phyloP scores from a whole-genome alignment of 2,329 filamentous ascomycete species.

The Escovopsis sp. region DNA sequence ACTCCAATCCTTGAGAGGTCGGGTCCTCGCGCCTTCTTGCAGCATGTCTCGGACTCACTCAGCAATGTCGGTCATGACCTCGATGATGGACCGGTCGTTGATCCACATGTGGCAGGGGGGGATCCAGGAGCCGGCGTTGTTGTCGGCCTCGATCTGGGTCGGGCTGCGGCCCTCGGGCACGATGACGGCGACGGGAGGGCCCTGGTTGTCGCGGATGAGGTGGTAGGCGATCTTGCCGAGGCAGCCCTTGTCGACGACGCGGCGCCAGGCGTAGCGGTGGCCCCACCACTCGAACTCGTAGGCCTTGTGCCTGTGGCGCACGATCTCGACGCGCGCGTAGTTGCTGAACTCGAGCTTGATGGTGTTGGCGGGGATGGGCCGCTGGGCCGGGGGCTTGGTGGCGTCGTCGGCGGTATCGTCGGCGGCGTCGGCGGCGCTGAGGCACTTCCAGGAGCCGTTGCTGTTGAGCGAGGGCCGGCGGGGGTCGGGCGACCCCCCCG shows the following conservation, averaged over 20 bases:
- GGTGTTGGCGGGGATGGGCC: constrained; percentile 45
- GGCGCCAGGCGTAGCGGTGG: constrained; percentile 69
- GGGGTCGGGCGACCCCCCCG: constrained; percentile 1
- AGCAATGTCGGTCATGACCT: constrained; percentile 62
- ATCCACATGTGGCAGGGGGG: constrained; percentile 87
- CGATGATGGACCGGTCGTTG: constrained; percentile 55
- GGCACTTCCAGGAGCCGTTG: constrained; percentile 5
- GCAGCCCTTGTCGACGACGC: constrained; percentile 52
- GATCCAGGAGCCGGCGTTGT: constrained; percentile 72
- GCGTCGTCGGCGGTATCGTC: constrained; percentile 1
- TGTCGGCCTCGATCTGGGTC: constrained; percentile 56
- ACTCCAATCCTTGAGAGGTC: background rate
- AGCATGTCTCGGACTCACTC: no score
- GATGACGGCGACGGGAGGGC: constrained; percentile 61
- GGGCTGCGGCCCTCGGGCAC: constrained; percentile 64
- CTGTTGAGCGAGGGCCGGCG: constrained; percentile 5
- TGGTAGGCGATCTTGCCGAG: constrained; percentile 61
- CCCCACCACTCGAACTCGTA: constrained; percentile 97
- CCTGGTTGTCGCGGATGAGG: constrained; percentile 52
- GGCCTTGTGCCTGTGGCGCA: constrained; percentile 53
- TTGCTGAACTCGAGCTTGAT: constrained; percentile 93
- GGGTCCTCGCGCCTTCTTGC: no score
- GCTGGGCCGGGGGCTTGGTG: constrained; percentile 11
- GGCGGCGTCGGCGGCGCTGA: constrained; percentile 3
- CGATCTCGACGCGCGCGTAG: constrained; percentile 82